Conservation (phyloP, 768 basidiomycete genomes). For the Leccinum disarticulatum region DNA sequence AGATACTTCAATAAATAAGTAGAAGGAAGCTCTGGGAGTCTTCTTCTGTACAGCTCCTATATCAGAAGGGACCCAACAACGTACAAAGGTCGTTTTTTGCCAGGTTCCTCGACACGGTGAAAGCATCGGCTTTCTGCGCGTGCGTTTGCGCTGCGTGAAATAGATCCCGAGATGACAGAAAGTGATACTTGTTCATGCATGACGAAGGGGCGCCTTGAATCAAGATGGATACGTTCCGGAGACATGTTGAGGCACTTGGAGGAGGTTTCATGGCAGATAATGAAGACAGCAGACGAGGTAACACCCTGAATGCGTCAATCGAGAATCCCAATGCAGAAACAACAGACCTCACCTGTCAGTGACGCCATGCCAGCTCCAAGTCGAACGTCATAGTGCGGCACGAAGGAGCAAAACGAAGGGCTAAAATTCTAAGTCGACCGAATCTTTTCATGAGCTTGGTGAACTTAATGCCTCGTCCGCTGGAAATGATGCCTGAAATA, state of each 20-base stretch:
- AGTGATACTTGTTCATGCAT: conserved; percentile 44
- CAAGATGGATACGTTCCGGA: conserved; percentile 50
- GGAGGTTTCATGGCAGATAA: conserved; percentile 42
- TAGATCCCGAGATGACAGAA: conserved; percentile 55
- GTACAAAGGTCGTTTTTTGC: too few species aligned
- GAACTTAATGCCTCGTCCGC: too few species aligned
- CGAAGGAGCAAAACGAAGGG: too few species aligned
- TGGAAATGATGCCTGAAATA: too few species aligned
- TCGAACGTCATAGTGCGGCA: too few species aligned
- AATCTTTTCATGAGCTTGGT: too few species aligned
- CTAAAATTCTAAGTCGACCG: too few species aligned
- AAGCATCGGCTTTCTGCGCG: conserved; percentile 30
- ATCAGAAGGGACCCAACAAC: too few species aligned
- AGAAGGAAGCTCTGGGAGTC: too few species aligned
- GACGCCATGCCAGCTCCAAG: too few species aligned
- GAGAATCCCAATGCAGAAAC: conserved; percentile 3
- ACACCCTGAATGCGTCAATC: conserved; percentile 11
- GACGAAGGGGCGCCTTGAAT: conserved; percentile 14
- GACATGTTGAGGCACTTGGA: conserved; percentile 40
- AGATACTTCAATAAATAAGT: too few species aligned
- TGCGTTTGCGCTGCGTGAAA: conserved; percentile 21
- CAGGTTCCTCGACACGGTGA: conserved; percentile 25
- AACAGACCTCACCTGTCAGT: conserved; percentile 17
- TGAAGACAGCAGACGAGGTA: conserved; percentile 21
- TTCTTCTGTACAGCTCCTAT: too few species aligned